phyloP scores from a whole-genome alignment of 1,284 basidiomycete genomes.

The Lentinula novae-zelandiae region DNA sequence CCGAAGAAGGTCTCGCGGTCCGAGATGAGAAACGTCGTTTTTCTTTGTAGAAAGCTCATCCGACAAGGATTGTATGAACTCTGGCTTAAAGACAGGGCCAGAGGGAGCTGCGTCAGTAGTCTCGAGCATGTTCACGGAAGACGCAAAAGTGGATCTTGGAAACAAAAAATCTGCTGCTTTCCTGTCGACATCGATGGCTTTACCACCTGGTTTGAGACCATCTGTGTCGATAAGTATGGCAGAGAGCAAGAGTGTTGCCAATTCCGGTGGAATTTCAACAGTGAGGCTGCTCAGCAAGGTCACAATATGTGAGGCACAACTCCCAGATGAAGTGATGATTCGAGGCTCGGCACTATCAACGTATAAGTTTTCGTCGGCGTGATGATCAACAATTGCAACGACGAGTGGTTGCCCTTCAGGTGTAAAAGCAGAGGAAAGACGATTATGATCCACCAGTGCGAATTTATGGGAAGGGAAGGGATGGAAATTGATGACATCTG shows the following conservation, averaged over 20 bases:
- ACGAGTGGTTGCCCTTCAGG: constrained; percentile 32
- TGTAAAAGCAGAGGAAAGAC: constrained; percentile 53
- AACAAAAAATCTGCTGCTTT: constrained; percentile 59
- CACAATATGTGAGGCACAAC: constrained; percentile 77
- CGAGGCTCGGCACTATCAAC: constrained; percentile 61
- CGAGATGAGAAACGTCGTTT: constrained; percentile 63
- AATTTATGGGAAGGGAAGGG: constrained; percentile 63
- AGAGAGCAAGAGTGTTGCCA: constrained; percentile 77
- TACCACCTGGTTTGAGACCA: constrained; percentile 73
- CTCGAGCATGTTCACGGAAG: background rate
- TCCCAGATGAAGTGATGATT: constrained; percentile 67
- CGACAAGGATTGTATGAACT: constrained; percentile 32
- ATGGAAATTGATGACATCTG: constrained; percentile 46
- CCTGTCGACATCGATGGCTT: constrained; percentile 65
- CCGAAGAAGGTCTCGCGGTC: constrained; percentile 73
- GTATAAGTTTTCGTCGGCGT: constrained; percentile 81
- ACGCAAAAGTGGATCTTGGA: constrained; percentile 17
- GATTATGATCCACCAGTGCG: constrained; percentile 89
- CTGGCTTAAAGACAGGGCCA: constrained; percentile 10
- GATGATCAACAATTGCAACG: constrained; percentile 92
- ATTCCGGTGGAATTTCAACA: constrained; percentile 41
- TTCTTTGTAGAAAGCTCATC: constrained; percentile 60
- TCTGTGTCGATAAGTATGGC: constrained; percentile 83
- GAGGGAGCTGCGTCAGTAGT: constrained; percentile 15
- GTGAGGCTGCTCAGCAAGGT: constrained; percentile 32